Percentiles rank a stretch among this genome's conserved stretches.
These are phyloP conservation scores for Cornus florida DNA, from an alignment of 148 eudicot genomes.

Conservation along the genomic window DNA sequence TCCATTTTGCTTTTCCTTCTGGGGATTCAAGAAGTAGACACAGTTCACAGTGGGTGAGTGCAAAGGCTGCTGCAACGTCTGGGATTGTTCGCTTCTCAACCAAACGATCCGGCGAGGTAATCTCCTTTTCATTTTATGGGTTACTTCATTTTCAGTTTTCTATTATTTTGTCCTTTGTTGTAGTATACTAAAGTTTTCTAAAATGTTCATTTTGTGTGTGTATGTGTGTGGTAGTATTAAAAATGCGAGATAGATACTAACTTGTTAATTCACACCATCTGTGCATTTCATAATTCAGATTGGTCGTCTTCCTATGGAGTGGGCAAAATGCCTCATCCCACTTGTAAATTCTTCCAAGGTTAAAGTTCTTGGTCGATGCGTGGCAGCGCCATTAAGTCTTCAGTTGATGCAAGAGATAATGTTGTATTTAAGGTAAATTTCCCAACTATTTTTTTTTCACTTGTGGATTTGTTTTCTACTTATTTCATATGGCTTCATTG, in stretches of 20 bases:
- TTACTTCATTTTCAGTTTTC: not conserved
- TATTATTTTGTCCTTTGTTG: not conserved
- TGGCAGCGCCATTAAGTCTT: constrained; percentile 53
- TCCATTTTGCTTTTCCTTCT: constrained; percentile 47
- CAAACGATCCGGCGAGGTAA: constrained; percentile 65
- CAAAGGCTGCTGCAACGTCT: constrained; percentile 21
- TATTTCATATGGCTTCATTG: not conserved
- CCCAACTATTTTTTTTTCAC: not conserved
- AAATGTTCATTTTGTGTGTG: too few species aligned
- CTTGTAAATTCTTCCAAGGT: constrained; percentile 60
- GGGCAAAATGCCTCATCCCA: constrained; percentile 71
- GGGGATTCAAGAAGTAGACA: constrained; percentile 2
- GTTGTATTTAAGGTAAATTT: constrained; percentile 55
- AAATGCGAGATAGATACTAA: too few species aligned
- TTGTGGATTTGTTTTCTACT: not conserved
- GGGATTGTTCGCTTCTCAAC: constrained; percentile 61
- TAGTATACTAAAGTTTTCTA: too few species aligned
- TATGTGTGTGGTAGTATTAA: too few species aligned
- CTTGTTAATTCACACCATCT: not conserved
- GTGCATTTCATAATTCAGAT: constrained; percentile 33
- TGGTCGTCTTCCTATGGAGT: constrained; percentile 73
- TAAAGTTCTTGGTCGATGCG: constrained; percentile 56
- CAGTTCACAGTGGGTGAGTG: constrained; percentile 18
- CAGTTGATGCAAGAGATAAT: constrained; percentile 51
- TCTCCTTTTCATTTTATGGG: not conserved